Evolutionary conservation across 768 basidiomycete species (phyloP), one percentile per base, ranked within the genome.

Genomic region (Fistulinella prunicolor): DNA sequence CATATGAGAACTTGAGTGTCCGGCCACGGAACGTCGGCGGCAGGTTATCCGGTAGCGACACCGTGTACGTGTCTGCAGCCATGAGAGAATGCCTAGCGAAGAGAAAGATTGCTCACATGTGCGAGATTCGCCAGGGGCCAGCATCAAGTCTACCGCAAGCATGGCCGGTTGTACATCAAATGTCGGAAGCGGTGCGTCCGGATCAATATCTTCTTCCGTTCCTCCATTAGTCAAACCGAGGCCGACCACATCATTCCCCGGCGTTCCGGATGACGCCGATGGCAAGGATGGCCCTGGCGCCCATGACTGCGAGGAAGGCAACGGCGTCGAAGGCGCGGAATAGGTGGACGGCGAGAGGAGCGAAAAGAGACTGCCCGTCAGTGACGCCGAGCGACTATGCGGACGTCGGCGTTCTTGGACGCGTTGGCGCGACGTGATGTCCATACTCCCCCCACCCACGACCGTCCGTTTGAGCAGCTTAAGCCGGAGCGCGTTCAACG

Each of bases 21-120:
- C 87, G 83, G 3, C 96, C 95, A 38, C 81, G 79, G 70, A 89
- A 96, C 0, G 94, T 92, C 0, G 96, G 96, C 2, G 96, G 96
- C 0, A 98, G 72, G 47, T 81, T 80, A 10, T 80, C 73, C 0
- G 96, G 95, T 1, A 99, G 71, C 1, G 70, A 67, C 12, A 94
- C 69, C 1, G 79, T 79, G 65, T 96, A 98, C 1, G 83, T 84
- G 65, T 89, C 94, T 61, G 20, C 47, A n/a, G 30, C 51, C 22
- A 40, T 39, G 14, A 53, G 22, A 13, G 12, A 0, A 9, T 7
- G 23, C 8, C 22, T 7, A 2, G 9, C 16, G 8, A 38, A 41
- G 6, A 38, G 5, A 16, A 21, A 13, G 19, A 19, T 6, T 8
- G 34, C 66, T 60, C 62, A 94, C 93, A 96, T 52, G 78, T 87